A percentile compares a stretch with the other conserved stretches of the same genome.
Evolutionary conservation across 1,284 basidiomycete species (phyloP).

Genomic region (Austroboletus novae-zelandiae): DNA sequence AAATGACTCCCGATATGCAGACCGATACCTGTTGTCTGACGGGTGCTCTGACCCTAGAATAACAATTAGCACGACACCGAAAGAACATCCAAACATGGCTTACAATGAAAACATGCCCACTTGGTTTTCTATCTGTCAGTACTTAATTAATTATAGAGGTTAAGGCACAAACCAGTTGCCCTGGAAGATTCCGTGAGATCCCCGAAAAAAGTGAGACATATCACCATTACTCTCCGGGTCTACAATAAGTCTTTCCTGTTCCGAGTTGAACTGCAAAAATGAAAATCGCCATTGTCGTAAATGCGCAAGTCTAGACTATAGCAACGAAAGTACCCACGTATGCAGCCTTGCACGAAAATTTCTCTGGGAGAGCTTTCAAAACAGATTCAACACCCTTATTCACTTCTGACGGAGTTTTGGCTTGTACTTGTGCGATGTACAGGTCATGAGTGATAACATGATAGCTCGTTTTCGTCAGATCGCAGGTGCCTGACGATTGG

Average conservation of each 20-base stretch:
- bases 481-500: neutral
- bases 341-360: slow-evolving; percentile 16
- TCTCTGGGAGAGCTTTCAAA: slow-evolving; percentile 15
- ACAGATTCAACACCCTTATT: slow-evolving; percentile 8
- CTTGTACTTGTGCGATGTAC: slow-evolving; percentile 11
- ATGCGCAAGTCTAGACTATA: no score
- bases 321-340: slow-evolving; percentile 6
- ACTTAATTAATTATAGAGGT: neutral
- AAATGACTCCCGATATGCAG: slow-evolving; percentile 90
- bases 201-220: slow-evolving; percentile 3
- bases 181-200: slow-evolving; percentile 9
- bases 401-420: slow-evolving; percentile 9
- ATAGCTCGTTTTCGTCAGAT: neutral
- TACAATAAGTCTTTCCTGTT: slow-evolving; percentile 1
- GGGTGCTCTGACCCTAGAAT: slow-evolving; percentile 72
- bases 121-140: neutral
- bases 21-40: slow-evolving; percentile 90
- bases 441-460: slow-evolving; percentile 10
- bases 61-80: neutral
- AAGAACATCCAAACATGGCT: slow-evolving; percentile 15
- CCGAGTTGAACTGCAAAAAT: slow-evolving; percentile 12
- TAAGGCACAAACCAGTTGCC: slow-evolving; percentile 2
- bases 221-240: neutral
- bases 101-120: slow-evolving; percentile 67
- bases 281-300: neutral